Evolutionary conservation across 768 basidiomycete genomes (phyloP).

Genomic region (Mycena epipterygia): DNA sequence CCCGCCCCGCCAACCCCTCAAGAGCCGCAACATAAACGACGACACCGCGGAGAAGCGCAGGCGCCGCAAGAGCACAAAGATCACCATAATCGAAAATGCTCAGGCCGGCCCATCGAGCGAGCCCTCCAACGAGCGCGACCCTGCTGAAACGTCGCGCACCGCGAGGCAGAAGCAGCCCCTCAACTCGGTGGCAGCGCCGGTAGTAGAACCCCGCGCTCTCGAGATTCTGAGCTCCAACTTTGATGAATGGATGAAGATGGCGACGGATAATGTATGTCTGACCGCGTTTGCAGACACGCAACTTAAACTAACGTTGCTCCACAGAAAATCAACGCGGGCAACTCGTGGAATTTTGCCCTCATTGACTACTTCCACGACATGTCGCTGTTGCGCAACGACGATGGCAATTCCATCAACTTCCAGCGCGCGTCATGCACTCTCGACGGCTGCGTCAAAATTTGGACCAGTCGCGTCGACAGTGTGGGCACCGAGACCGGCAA

Average conservation of each 20-base stretch:
- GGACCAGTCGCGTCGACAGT: slow-evolving; percentile 97
- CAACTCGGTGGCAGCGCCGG: slow-evolving; percentile 70
- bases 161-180: slow-evolving; percentile 74
- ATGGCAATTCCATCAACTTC: slow-evolving; percentile 98
- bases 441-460: slow-evolving; percentile 99
- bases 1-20: slow-evolving; percentile 55
- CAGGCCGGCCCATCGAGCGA: slow-evolving; percentile 72
- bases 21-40: slow-evolving; percentile 78
- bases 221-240: slow-evolving; percentile 95
- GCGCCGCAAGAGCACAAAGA: slow-evolving; percentile 83
- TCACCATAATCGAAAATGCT: slow-evolving; percentile 66
- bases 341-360: slow-evolving; percentile 97
- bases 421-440: slow-evolving; percentile 98
- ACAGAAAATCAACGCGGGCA: slow-evolving; percentile 98
- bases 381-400: slow-evolving; percentile 92
- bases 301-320: slow-evolving; percentile 33
- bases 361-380: slow-evolving; percentile 99
- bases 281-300: background rate
- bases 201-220: slow-evolving; percentile 64
- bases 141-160: slow-evolving; percentile 58
- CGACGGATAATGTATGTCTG: slow-evolving; percentile 91
- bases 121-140: slow-evolving; percentile 51
- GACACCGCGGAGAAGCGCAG: slow-evolving; percentile 90
- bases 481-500: slow-evolving; percentile 98
- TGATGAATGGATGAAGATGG: slow-evolving; percentile 99